Conservation (phyloP, 2,329 filamentous ascomycete genomes). For the Cladosporium cucumerinum region DNA sequence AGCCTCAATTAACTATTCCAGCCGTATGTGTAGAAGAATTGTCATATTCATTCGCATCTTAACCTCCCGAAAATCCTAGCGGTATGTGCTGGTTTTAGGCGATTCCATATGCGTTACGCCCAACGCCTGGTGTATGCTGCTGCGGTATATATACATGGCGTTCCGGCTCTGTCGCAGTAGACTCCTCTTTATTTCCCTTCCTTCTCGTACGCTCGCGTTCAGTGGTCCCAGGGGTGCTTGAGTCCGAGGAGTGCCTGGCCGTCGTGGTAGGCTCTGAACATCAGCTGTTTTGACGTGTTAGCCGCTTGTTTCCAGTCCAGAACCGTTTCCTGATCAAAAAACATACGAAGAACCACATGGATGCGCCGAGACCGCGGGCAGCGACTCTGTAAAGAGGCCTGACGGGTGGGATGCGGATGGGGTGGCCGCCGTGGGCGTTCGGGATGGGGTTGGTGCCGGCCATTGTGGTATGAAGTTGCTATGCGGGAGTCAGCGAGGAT, state of each 20-base stretch:
- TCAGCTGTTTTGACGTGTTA: slow-evolving; percentile 57
- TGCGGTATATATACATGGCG: slow-evolving; percentile 14
- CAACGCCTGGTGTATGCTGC: slow-evolving; percentile 8
- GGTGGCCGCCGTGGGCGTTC: slow-evolving; percentile 47
- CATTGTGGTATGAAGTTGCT: slow-evolving; percentile 6
- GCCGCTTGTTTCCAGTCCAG: neutral
- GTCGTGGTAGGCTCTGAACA: slow-evolving; percentile 96
- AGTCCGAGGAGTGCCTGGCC: slow-evolving; percentile 84
- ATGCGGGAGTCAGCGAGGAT: neutral
- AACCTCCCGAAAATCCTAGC: slow-evolving; percentile 1
- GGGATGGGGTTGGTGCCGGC: slow-evolving; percentile 18
- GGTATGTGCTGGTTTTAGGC: slow-evolving; percentile 1
- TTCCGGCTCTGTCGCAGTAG: slow-evolving; percentile 6
- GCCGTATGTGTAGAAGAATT: neutral
- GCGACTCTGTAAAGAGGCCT: slow-evolving; percentile 76
- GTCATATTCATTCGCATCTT: slow-evolving; percentile 12
- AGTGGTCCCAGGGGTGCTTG: slow-evolving; percentile 98
- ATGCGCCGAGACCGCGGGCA: slow-evolving; percentile 82
- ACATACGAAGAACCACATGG: slow-evolving; percentile 97
- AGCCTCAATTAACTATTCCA: neutral
- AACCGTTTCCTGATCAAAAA: neutral
- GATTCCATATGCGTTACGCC: neutral
- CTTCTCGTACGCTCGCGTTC: slow-evolving; percentile 34
- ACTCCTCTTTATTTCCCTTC: neutral
- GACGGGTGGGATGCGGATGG: slow-evolving; percentile 57